Conservation (phyloP, 2,329 filamentous ascomycete genomes). For the Paraphoma chrysanthemicola region DNA sequence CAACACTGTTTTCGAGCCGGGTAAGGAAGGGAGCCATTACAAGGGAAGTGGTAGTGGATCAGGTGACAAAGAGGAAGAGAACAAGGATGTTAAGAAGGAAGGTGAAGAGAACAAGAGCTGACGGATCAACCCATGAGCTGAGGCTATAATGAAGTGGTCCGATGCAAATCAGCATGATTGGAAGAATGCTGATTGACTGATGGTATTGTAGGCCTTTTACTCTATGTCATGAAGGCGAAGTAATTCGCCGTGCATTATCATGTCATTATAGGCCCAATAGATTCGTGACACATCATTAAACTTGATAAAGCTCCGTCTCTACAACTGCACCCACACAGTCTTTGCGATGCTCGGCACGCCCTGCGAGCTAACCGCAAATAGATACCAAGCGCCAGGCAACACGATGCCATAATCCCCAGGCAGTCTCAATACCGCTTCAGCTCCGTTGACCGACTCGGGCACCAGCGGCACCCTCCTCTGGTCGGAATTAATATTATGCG, state of each 20-base stretch:
- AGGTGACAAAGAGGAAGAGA: constrained; percentile 33
- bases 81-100: constrained; percentile 19
- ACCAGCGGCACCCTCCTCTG: constrained; percentile 25
- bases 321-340: constrained; percentile 13
- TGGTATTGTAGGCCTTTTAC: too few species aligned
- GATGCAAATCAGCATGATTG: not conserved
- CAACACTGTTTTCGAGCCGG: constrained; percentile 37
- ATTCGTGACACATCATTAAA: not conserved
- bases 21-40: constrained; percentile 35
- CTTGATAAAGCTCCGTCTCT: not conserved
- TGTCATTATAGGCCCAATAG: not conserved
- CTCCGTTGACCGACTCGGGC: constrained; percentile 1
- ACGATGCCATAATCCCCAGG: constrained; percentile 18
- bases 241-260: too few species aligned
- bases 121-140: not conserved
- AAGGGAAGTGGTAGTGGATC: constrained; percentile 31
- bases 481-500: constrained; percentile 30
- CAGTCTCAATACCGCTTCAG: constrained; percentile 12
- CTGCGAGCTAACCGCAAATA: constrained; percentile 21
- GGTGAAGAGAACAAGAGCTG: not conserved
- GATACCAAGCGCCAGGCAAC: constrained; percentile 24
- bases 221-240: too few species aligned
- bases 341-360: constrained; percentile 26
- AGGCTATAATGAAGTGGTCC: not conserved
- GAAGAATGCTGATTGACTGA: too few species aligned